Base-by-base conservation (phyloP, 495 filamentous ascomycete genomes). In the Tricharina praecox region DNA sequence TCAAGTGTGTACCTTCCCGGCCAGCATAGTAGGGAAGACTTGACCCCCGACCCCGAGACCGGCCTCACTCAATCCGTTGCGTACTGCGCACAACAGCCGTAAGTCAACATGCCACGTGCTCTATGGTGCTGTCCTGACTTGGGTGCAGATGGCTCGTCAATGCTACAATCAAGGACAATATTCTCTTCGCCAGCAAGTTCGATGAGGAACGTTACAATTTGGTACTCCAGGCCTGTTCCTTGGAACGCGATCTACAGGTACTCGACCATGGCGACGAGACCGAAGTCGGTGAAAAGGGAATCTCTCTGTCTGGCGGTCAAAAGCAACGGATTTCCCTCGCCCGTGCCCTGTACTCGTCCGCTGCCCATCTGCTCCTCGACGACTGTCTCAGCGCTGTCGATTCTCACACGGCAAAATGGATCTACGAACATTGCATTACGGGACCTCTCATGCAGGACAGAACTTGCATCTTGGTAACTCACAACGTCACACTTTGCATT, bases 371-470 rank as follows among this genome's bases (percentile, higher is more conserved):
- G 10, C 72, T 99, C 3, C 67, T 99, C 24, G 90, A 99, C 60
- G 90, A 99, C 63, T 94, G 92, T 53, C 71, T 99, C 40, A 95
- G 87, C 58, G 90, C 90, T 15, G 90, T 99, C n/a, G 90, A 99
- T 64, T 93, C 92, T 5, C 90, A 99, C 56, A 96, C 90, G 0
- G 88, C 86, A 8, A 93, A 94, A 65, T 95, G 93, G 76, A 95
- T 99, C 53, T 96, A 96, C 65, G 81, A 78, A 52, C 78, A 93
- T 56, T 87, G 85, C 45, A 78, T 99, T 51, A 78, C 80, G 51
- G 90, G 90, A 4, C 83, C 85, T 2, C 63, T 99, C 49, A 96
- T 99, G 90, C 62, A 74, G 38, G 69, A 74, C 50, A 74, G 90
- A 32, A 95, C 90, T 30, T 96, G 92, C 63, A 85, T 99, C 21